phyloP scores from a whole-genome alignment of 805 yeast genomes.

The Ogataea trehalophila region DNA sequence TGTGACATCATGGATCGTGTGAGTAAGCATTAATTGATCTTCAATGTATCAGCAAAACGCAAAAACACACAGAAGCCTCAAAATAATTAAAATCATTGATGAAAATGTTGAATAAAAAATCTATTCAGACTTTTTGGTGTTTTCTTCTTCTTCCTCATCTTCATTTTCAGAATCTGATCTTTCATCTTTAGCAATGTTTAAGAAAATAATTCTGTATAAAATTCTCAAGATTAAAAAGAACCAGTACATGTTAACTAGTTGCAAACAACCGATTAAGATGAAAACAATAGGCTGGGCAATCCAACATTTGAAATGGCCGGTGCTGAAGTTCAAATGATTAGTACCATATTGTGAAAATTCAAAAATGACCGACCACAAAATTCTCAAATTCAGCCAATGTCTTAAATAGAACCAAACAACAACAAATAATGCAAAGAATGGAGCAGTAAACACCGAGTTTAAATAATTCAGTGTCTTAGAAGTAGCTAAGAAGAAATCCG shows the following conservation, averaged over 20 bases:
- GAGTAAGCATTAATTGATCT: no score
- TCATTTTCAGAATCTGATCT: conserved; percentile 84
- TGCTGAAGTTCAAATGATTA: conserved; percentile 72
- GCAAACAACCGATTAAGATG: conserved; percentile 69
- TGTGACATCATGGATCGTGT: no score
- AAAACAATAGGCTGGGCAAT: conserved; percentile 91
- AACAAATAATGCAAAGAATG: conserved; percentile 66
- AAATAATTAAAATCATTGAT: background rate
- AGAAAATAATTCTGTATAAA: conserved; percentile 55
- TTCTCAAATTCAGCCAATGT: conserved; percentile 75
- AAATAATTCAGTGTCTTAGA: conserved; percentile 88
- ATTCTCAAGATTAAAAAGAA: conserved; percentile 75
- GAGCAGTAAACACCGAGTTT: conserved; percentile 57
- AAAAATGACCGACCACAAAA: conserved; percentile 79
- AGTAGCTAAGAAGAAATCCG: conserved; percentile 80
- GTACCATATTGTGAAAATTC: conserved; percentile 86
- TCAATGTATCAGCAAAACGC: no score
- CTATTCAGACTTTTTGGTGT: background rate
- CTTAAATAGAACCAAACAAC: conserved; percentile 81
- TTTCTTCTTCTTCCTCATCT: conserved; percentile 30
- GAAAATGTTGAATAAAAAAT: background rate
- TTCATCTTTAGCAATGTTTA: conserved; percentile 68
- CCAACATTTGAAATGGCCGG: conserved; percentile 95
- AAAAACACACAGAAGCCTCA: background rate
- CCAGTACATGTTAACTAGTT: conserved; percentile 87